Base-by-base conservation (phyloP, 306 rosid species). In the Prosopis cineraria region DNA sequence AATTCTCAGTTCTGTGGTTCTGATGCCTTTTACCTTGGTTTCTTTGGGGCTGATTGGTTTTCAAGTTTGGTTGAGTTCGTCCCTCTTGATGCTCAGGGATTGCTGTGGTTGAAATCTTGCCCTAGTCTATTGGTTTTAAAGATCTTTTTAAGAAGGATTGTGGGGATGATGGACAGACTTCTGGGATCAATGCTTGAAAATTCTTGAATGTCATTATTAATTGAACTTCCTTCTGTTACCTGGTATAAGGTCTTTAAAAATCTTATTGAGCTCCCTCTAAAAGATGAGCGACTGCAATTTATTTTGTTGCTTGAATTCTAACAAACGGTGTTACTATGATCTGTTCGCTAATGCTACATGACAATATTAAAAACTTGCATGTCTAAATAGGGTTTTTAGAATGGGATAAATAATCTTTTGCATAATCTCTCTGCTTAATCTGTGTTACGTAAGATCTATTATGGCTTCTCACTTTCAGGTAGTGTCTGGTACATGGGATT, bases 161-260 rank as follows among this genome's bases (percentile, higher is more conserved):
- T 34, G 78, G 58, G 52, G 41, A 74, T 69, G 73, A 60, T 43
- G 24, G 71, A 63, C 40, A 56, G 34, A 83, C 47, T 58, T 63
- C 12, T 19, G 64, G 68, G 78, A 31, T 74, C 56, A 12, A 10
- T 80, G 82, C 62, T 80, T 58, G 65, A 68, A 62, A 70, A 76
- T 63, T 34, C 8, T 75, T 81, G 47, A 79, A 33, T 72, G 48
- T 50, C 59, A 40, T 59, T 64, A 47, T 48, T 83, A 62, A 20
- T 68, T 67, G 36, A 34, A 39, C 48, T 68, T 74, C 73, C 30
- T 58, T 65, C 45, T 70, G 17, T 71, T 44, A 43, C 20, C 33
- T 33, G 58, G 27, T 22, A 43, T 44, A 36, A 76, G 48, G 6
- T 17, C 33, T 56, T 56, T 12, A 10, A 25, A 56, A 24, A 10